phyloP scores from a whole-genome alignment of 306 rosid species.

The Trichosanthes truncata region DNA sequence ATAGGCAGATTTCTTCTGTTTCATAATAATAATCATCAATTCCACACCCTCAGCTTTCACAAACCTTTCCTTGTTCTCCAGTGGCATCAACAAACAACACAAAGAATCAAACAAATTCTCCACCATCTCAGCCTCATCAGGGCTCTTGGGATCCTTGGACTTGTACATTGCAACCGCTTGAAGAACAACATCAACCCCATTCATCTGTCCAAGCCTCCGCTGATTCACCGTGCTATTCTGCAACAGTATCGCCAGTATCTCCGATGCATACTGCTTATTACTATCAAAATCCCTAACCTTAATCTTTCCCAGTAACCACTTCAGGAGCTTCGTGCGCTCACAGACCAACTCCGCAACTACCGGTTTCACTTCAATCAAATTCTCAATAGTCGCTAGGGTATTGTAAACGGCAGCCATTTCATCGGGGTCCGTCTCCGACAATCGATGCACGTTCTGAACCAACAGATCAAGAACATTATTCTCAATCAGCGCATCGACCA shows the following conservation, averaged over 20 bases:
- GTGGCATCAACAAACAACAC: constrained; percentile 87
- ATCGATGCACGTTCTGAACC: constrained; percentile 64
- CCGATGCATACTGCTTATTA: constrained; percentile 87
- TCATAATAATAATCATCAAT: constrained; percentile 87
- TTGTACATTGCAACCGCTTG: constrained; percentile 97
- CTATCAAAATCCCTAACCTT: constrained; percentile 84
- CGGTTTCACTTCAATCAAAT: constrained; percentile 83
- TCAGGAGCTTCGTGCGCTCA: constrained; percentile 66
- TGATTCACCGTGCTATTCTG: constrained; percentile 75
- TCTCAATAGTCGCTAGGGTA: constrained; percentile 75
- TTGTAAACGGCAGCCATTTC: constrained; percentile 57
- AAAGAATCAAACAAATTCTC: constrained; percentile 88
- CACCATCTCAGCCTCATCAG: constrained; percentile 87
- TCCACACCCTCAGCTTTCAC: constrained; percentile 97
- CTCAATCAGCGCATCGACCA: constrained; percentile 64
- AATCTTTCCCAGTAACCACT: constrained; percentile 85
- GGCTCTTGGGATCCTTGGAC: constrained; percentile 77
- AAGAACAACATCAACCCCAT: constrained; percentile 84
- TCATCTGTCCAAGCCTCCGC: constrained; percentile 84
- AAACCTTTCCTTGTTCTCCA: constrained; percentile 93
- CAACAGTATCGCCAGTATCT: constrained; percentile 78
- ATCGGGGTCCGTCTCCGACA: constrained; percentile 61
- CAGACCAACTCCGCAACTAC: constrained; percentile 80
- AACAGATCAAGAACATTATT: constrained; percentile 69
- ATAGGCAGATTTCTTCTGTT: constrained; percentile 92